Percentiles rank a stretch among this genome's conserved stretches.
Conservation (phyloP, 441 rosid species). For the Corymbia citriodora region DNA sequence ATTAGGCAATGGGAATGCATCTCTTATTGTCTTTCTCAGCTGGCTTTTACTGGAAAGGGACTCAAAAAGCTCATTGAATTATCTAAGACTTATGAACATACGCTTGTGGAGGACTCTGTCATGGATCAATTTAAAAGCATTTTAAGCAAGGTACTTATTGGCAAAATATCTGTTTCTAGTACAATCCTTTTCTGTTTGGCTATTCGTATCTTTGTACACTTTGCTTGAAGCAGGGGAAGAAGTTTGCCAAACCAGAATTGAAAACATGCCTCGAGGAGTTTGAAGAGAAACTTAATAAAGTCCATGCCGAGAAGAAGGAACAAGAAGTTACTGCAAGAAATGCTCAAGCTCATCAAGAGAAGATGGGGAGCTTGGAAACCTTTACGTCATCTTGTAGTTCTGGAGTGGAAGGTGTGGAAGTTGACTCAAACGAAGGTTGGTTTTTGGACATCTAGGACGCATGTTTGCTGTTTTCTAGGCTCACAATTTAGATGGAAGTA, state of each 20-base stretch:
- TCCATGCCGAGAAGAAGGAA: slow-evolving; percentile 86
- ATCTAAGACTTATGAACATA: no score
- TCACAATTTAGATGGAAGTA: neutral
- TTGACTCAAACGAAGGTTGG: slow-evolving; percentile 33
- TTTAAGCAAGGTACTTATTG: no score
- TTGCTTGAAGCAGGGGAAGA: slow-evolving; percentile 62
- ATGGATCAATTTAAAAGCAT: no score
- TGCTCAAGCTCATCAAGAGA: slow-evolving; percentile 73
- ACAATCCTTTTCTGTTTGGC: neutral
- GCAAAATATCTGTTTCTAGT: neutral
- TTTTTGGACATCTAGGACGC: neutral
- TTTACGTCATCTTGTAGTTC: slow-evolving; percentile 17
- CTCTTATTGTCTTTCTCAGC: no score
- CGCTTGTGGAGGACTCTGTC: no score
- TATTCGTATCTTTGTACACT: neutral
- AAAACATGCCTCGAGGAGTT: slow-evolving; percentile 90
- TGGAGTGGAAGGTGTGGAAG: slow-evolving; percentile 29
- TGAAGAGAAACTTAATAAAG: slow-evolving; percentile 89
- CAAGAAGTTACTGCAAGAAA: slow-evolving; percentile 91
- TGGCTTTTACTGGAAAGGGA: no score
- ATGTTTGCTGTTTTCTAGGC: neutral
- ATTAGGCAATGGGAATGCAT: no score
- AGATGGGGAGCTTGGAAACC: slow-evolving; percentile 38
- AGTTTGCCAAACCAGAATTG: slow-evolving; percentile 93
- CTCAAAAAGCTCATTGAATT: no score